Conservation (phyloP, 176 grass and related monocot species). For the Hordeum marinum region DNA sequence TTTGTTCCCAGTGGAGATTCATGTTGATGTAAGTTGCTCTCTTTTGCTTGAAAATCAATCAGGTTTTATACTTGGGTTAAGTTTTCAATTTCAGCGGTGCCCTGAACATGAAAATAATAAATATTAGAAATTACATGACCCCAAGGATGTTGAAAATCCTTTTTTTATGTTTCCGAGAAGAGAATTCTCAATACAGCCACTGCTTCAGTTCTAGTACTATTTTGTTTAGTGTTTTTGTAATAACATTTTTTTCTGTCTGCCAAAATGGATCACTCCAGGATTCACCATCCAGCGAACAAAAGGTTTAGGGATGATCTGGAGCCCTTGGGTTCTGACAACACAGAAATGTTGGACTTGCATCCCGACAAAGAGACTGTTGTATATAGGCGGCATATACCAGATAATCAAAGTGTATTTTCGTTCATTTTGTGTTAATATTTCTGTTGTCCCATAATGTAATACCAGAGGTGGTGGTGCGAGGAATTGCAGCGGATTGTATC, state of each 20-base stretch:
- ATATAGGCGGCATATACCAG: slow-evolving; percentile 51
- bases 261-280: slow-evolving; percentile 41
- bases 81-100: neutral
- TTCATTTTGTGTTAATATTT: slow-evolving; percentile 53
- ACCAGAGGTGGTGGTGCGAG: neutral
- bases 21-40: slow-evolving; percentile 75
- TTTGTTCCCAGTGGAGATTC: slow-evolving; percentile 86
- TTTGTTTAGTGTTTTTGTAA: neutral
- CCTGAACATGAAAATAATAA: neutral
- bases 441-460: slow-evolving; percentile 28
- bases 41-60: slow-evolving; percentile 8
- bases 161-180: neutral
- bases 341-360: neutral
- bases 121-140: neutral
- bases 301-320: slow-evolving; percentile 28
- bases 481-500: neutral
- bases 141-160: neutral
- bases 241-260: slow-evolving; percentile 15
- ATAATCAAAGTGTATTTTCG: slow-evolving; percentile 29
- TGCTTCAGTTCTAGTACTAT: neutral
- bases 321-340: neutral
- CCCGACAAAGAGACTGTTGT: slow-evolving; percentile 25
- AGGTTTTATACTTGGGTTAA: neutral
- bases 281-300: slow-evolving; percentile 34
- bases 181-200: neutral